These are phyloP conservation scores for Fusarium phyllophilum DNA, from an alignment of 2,329 filamentous ascomycete genomes.

Conservation along the genomic window DNA sequence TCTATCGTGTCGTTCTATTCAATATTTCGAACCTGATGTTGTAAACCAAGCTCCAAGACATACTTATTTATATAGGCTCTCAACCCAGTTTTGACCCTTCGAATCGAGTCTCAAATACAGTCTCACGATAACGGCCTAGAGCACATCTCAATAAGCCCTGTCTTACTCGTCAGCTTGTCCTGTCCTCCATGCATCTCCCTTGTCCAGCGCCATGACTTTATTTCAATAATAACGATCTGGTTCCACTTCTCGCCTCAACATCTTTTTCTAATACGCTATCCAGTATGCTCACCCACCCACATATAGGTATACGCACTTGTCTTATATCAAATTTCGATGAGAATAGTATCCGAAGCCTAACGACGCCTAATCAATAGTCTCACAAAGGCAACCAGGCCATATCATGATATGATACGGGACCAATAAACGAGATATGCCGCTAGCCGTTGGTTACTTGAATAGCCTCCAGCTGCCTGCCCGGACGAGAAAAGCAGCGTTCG, in stretches of 20 bases:
- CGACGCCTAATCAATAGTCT: not conserved
- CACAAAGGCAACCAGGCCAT: not conserved
- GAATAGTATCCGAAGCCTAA: not conserved
- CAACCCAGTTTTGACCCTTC: not conserved
- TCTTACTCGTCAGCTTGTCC: constrained; percentile 22
- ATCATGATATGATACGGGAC: not conserved
- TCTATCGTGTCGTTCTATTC: not conserved
- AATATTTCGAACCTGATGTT: not conserved
- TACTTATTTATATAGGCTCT: no score
- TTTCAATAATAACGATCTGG: not conserved
- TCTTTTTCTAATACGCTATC: not conserved
- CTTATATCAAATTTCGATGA: not conserved
- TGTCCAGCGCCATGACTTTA: constrained; percentile 20
- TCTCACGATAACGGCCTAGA: constrained; percentile 15
- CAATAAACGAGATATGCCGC: not conserved
- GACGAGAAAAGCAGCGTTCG: not conserved
- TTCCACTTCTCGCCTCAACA: constrained; percentile 26
- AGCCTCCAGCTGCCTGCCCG: not conserved
- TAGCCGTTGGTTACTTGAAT: not conserved
- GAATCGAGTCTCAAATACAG: not conserved
- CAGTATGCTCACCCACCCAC: not conserved
- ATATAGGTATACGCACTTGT: not conserved
- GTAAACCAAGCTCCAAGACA: not conserved
- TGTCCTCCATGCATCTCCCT: constrained; percentile 20
- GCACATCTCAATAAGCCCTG: not conserved